Evolutionary conservation across 176 grass and related monocot species (phyloP).

Genomic region (Oryza glumipatula): DNA sequence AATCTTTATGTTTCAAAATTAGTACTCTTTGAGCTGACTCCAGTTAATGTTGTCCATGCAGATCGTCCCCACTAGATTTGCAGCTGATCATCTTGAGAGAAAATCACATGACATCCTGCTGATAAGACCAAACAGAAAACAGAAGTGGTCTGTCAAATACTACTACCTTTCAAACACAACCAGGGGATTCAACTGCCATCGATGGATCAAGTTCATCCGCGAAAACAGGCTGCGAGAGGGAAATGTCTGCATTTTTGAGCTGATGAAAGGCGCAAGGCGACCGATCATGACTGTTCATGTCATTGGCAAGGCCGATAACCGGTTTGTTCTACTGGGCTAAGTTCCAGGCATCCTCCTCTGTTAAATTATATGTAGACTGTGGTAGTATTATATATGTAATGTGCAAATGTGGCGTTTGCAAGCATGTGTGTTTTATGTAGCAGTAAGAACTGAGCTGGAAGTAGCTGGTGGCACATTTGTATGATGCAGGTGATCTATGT

Average conservation of each 20-base stretch:
- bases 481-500: neutral
- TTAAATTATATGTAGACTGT: neutral
- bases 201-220: slow-evolving; percentile 42
- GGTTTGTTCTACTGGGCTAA: slow-evolving; percentile 20
- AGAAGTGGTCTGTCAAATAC: slow-evolving; percentile 33
- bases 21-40: neutral
- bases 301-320: slow-evolving; percentile 6
- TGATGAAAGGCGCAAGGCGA: slow-evolving; percentile 27
- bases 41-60: neutral
- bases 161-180: neutral
- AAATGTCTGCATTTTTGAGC: slow-evolving; percentile 48
- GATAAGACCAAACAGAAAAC: slow-evolving; percentile 23
- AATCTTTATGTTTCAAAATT: neutral
- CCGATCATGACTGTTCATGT: slow-evolving; percentile 33
- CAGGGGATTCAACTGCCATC: slow-evolving; percentile 18
- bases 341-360: neutral
- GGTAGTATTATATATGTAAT: neutral
- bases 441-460: neutral
- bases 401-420: neutral
- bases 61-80: slow-evolving; percentile 38
- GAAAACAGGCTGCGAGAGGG: slow-evolving; percentile 38
- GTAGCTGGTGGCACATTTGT: neutral
- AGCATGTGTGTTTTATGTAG: neutral
- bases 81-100: slow-evolving; percentile 37
- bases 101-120: slow-evolving; percentile 37